Evolutionary conservation across 164 flowering plant species (phyloP).

Genomic region (Protea cynaroides): DNA sequence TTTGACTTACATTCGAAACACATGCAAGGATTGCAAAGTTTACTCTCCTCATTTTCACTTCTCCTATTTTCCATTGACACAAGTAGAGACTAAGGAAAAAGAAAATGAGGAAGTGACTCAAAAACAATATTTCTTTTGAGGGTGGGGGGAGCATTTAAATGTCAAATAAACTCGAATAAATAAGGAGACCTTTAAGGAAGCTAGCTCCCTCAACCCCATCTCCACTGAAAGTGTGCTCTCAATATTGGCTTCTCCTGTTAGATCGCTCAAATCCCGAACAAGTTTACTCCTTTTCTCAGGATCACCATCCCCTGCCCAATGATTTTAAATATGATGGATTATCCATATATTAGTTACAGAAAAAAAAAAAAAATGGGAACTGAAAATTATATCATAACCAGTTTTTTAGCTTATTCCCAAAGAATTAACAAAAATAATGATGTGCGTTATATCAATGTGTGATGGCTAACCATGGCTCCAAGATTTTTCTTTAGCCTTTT

Average conservation of each 20-base stretch:
- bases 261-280: slow-evolving; percentile 59
- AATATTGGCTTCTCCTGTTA: slow-evolving; percentile 82
- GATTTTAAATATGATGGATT: slow-evolving; percentile 1
- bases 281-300: slow-evolving; percentile 46
- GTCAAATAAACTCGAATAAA: background rate
- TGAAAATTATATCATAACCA: background rate
- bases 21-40: too few species aligned
- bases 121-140: too few species aligned
- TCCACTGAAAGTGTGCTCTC: slow-evolving; percentile 98
- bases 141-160: too few species aligned
- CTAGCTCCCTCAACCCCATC: slow-evolving; percentile 89
- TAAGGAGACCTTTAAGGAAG: slow-evolving; percentile 73
- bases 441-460: background rate
- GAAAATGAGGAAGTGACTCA: too few species aligned
- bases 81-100: too few species aligned
- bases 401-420: background rate
- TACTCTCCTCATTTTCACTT: too few species aligned
- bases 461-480: slow-evolving; percentile 42
- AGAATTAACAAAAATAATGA: background rate
- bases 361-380: background rate
- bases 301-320: slow-evolving; percentile 49
- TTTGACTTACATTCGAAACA: too few species aligned
- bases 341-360: background rate
- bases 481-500: slow-evolving; percentile 81
- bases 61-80: too few species aligned